Percentiles rank a stretch among this genome's conserved stretches.
phyloP scores from a whole-genome alignment of 202 grass and related monocot species.

The Carex sylvatica region DNA sequence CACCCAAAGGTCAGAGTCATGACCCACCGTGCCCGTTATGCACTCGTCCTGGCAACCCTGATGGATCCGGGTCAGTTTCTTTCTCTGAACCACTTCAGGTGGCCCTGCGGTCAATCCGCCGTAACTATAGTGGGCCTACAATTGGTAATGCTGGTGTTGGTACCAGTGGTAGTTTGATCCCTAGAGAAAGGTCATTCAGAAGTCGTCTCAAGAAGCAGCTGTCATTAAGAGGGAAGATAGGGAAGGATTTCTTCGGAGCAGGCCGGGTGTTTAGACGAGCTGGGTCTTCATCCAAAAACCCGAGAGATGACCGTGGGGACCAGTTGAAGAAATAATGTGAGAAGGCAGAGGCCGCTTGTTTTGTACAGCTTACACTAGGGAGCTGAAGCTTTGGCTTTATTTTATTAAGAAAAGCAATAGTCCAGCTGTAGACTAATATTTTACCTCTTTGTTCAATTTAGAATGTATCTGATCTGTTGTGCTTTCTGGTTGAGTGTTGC shows the following conservation, averaged over 20 bases:
- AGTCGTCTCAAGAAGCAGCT: conserved; percentile 77
- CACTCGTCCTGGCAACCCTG: conserved; percentile 18
- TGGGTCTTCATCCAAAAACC: conserved; percentile 47
- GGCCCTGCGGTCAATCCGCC: conserved; percentile 45
- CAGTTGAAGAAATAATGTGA: conserved; percentile 24
- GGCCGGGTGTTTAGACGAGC: conserved; percentile 51
- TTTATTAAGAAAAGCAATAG: conserved; percentile 16
- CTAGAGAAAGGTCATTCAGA: conserved; percentile 32
- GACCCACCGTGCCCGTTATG: conserved; percentile 84
- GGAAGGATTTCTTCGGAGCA: conserved; percentile 67
- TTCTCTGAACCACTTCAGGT: conserved; percentile 88
- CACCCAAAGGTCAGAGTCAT: conserved; percentile 68
- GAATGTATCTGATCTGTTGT: conserved; percentile 6
- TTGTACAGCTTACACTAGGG: conserved; percentile 28
- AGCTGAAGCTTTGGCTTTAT: conserved; percentile 27
- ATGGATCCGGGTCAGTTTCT: conserved; percentile 44
- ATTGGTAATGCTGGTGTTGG: conserved; percentile 33
- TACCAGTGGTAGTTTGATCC: conserved; percentile 27
- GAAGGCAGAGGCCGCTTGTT: conserved; percentile 9
- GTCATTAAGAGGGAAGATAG: conserved; percentile 66
- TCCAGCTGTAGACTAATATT: conserved; percentile 15
- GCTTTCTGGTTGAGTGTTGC: neutral
- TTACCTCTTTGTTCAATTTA: conserved; percentile 12
- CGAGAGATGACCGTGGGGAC: conserved; percentile 19
- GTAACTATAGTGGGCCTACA: conserved; percentile 35